Evolutionary conservation across 148 eudicot species (phyloP), one percentile per base, ranked within the genome.

Genomic region (Polygonum aviculare): DNA sequence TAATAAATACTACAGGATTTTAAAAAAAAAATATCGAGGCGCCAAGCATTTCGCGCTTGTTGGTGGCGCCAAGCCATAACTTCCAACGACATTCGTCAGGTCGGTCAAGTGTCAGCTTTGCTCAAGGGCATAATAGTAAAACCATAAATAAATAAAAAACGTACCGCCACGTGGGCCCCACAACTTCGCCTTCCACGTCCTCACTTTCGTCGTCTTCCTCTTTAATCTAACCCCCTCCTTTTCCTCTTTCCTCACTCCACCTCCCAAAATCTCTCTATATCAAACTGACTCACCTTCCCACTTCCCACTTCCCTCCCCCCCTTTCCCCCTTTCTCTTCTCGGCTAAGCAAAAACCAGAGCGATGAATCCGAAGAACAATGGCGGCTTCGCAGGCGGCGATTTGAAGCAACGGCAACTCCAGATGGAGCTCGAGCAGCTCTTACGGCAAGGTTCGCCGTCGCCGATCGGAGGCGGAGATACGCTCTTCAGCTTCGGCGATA

Each of bases 201-300:
- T 15, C 72, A 15, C 72, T 67, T 31, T 67, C 72, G 72, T 67
- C 72, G 72, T 38, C 72, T 67, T 67, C 45, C 72, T 67, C 72
- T 67, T 67, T 67, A 26, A 26, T 26, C 31, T 26, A 26, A 26
- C 31, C 31, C 38, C 72, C 44, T 15, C 15, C 72, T 67, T 19
- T 12, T 33, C 36, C 72, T 67, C 40, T 36, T 31, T 33, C 21
- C 63, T 21, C 21, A 7, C 26, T 33, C 10, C 21, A 6, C 10
- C 33, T 3, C 6, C 63, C 31, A 21, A 22, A 57, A 26, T 26
- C 31, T 38, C 38, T 38, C 35, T 36, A 36, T 67, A 67, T 67
- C 41, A 22, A 67, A 67, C 72, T 67, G 72, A 67, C 72, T 67
- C 72, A 67, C 72, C 44, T 67, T 36, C 72, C 11, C 72, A 67